These are phyloP conservation scores for Acacia crassicarpa DNA, from an alignment of 306 rosid species.

Conservation along the genomic window DNA sequence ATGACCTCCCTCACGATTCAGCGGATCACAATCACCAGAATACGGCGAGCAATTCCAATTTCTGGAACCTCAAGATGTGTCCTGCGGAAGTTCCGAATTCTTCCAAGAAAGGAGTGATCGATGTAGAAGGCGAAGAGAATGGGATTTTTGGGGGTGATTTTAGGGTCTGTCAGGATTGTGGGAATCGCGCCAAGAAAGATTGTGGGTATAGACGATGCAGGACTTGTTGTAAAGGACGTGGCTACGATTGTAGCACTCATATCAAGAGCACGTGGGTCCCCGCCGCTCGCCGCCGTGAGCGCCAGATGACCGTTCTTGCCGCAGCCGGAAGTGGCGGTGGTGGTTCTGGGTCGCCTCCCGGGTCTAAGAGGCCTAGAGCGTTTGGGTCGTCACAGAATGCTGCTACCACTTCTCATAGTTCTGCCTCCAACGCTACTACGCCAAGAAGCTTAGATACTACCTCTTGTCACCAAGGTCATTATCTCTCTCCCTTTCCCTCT, in stretches of 20 bases:
- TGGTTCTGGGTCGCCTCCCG: constrained; percentile 52
- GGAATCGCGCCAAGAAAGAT: constrained; percentile 83
- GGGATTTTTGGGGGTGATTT: constrained; percentile 41
- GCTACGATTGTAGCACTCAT: constrained; percentile 68
- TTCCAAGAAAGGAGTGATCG: constrained; percentile 30
- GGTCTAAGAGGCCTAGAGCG: constrained; percentile 56
- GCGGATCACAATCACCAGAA: neutral
- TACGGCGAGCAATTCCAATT: neutral
- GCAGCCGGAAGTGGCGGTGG: constrained; percentile 19
- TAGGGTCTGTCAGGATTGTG: constrained; percentile 73
- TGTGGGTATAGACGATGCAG: constrained; percentile 66
- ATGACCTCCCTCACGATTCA: constrained; percentile 23
- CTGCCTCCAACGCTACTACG: constrained; percentile 50
- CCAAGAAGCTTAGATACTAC: constrained; percentile 51
- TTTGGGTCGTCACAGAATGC: constrained; percentile 44
- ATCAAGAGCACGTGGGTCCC: constrained; percentile 89
- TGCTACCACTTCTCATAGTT: constrained; percentile 55
- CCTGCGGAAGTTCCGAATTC: constrained; percentile 39
- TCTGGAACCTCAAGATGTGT: constrained; percentile 53
- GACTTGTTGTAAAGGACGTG: constrained; percentile 84
- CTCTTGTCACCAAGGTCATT: constrained; percentile 60
- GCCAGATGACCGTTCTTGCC: constrained; percentile 35
- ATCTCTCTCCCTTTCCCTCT: neutral
- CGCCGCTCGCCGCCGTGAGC: constrained; percentile 56
- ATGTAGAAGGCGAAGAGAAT: constrained; percentile 22